phyloP scores from a whole-genome alignment of 768 basidiomycete species.

The Kwoniella dendrophila region DNA sequence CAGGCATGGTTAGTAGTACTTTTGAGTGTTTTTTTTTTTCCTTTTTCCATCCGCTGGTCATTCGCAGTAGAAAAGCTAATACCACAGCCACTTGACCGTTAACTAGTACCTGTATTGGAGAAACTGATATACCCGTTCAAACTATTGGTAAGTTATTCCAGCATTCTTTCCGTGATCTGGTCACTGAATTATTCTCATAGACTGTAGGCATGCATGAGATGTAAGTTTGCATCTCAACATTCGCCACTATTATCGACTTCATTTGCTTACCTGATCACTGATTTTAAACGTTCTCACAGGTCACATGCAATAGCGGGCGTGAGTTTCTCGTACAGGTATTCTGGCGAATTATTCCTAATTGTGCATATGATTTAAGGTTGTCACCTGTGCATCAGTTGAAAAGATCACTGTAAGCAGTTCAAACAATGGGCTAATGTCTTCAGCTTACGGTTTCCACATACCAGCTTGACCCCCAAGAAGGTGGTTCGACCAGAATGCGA shows the following conservation, averaged over 20 bases:
- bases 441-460: slow-evolving; percentile 16
- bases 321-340: slow-evolving; percentile 10
- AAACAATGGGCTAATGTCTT: background rate
- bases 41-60: too few species aligned
- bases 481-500: slow-evolving; percentile 55
- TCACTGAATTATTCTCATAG: slow-evolving; percentile 18
- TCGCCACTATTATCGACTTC: too few species aligned
- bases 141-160: slow-evolving; percentile 38
- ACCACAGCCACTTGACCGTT: too few species aligned
- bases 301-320: slow-evolving; percentile 55
- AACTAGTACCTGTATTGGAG: slow-evolving; percentile 45
- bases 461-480: slow-evolving; percentile 55
- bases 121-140: slow-evolving; percentile 56
- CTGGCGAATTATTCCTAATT: slow-evolving; percentile 6
- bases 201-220: slow-evolving; percentile 53
- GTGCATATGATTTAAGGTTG: too few species aligned
- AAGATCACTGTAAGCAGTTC: slow-evolving; percentile 33
- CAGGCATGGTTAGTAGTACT: slow-evolving; percentile 26
- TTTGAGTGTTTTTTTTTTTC: too few species aligned
- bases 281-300: slow-evolving; percentile 12
- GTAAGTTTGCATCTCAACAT: too few species aligned
- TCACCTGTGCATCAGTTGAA: slow-evolving; percentile 43
- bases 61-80: too few species aligned
- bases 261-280: too few species aligned
- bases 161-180: background rate